Evolutionary conservation across 768 basidiomycete genomes (phyloP).

Genomic region (Collybiopsis luxurians): DNA sequence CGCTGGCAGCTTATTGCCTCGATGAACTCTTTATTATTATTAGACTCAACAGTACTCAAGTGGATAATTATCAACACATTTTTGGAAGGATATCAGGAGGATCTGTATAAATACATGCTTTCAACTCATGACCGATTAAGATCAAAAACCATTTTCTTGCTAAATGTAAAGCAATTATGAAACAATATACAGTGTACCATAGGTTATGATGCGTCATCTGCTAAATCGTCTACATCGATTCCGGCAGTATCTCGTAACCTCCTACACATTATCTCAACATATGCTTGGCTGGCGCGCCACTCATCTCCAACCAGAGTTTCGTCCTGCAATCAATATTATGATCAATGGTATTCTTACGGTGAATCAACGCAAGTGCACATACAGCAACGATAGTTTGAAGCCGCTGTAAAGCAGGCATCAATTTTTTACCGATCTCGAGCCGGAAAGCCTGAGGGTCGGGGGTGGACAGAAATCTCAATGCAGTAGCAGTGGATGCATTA

Average conservation of each 20-base stretch:
- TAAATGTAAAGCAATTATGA: background rate
- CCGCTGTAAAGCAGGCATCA: conserved; percentile 54
- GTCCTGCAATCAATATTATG: conserved; percentile 27
- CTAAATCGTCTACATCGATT: conserved; percentile 26
- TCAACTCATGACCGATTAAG: background rate
- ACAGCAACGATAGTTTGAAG: conserved; percentile 53
- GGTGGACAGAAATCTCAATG: conserved; percentile 55
- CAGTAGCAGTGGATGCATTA: conserved; percentile 29
- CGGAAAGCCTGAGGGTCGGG: conserved; percentile 59
- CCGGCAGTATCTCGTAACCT: conserved; percentile 65
- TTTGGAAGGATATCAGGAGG: too few relatives aligned
- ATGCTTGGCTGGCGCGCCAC: conserved; percentile 64
- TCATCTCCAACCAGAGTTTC: conserved; percentile 45
- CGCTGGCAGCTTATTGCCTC: conserved; percentile 77
- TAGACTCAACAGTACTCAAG: too few relatives aligned
- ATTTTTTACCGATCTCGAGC: conserved; percentile 49
- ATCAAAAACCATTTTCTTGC: too few relatives aligned
- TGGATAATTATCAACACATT: background rate
- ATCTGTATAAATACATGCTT: background rate
- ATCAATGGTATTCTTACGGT: conserved; percentile 4
- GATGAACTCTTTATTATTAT: conserved; percentile 36
- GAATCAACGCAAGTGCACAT: conserved; percentile 22
- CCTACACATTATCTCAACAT: conserved; percentile 74
- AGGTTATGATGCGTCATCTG: conserved; percentile 5
- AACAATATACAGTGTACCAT: background rate